Evolutionary conservation across 1,139 yeast genomes (phyloP).

Genomic region (Debaryomyces nepalensis): DNA sequence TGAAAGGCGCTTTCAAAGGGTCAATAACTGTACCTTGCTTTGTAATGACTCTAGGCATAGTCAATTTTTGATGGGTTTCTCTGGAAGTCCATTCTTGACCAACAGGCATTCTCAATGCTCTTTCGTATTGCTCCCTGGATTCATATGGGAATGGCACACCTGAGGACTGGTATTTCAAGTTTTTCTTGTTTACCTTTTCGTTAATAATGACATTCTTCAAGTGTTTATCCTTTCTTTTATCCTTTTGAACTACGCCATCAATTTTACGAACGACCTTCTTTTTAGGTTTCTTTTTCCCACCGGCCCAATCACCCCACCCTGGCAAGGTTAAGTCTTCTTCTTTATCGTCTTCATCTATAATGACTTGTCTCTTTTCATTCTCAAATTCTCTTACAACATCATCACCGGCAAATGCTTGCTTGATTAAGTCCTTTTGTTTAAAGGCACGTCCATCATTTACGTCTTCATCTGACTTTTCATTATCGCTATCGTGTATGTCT

Average conservation of each 20-base stretch:
- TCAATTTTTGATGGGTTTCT: conserved; percentile 81
- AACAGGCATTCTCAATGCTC: conserved; percentile 92
- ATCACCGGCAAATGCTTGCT: conserved; percentile 97
- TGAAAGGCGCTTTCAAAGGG: conserved; percentile 79
- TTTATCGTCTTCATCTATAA: conserved; percentile 82
- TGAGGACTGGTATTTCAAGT: conserved; percentile 79
- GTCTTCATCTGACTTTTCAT: conserved; percentile 45
- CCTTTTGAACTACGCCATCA: conserved; percentile 72
- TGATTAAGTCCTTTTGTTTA: conserved; percentile 79
- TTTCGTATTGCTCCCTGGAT: conserved; percentile 90
- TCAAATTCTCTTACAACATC: conserved; percentile 82
- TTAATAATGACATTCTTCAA: conserved; percentile 84
- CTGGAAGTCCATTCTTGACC: conserved; percentile 97
- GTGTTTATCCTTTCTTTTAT: conserved; percentile 77
- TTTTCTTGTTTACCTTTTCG: conserved; percentile 84
- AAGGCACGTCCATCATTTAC: conserved; percentile 52
- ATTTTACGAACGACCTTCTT: conserved; percentile 67
- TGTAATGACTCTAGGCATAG: conserved; percentile 85
- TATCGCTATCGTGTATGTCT: conserved; percentile 33
- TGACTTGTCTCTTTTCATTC: conserved; percentile 70
- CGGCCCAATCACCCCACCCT: conserved; percentile 94
- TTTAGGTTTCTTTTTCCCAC: conserved; percentile 58
- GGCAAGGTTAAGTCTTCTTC: conserved; percentile 86
- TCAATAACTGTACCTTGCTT: conserved; percentile 91
- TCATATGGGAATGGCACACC: conserved; percentile 95